Evolutionary conservation across 768 basidiomycete genomes (phyloP), one percentile per base, ranked within the genome.

Genomic region (Coprinopsis marcescibilis): DNA sequence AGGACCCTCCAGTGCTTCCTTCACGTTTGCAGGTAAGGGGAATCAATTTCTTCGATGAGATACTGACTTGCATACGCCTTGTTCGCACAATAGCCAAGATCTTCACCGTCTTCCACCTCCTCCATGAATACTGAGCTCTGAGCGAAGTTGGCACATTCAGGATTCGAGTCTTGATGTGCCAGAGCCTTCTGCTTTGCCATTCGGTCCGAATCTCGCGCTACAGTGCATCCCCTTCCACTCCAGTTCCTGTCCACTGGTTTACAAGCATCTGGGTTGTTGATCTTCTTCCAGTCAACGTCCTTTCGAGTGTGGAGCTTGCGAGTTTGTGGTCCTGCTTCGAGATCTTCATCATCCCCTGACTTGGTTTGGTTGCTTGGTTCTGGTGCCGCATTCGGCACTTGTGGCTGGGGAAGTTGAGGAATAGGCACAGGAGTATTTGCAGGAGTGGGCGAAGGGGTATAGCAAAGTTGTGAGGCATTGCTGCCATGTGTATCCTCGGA

Each of bases 191-290:
- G n/a, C n/a, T n/a, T n/a, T n/a, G n/a, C n/a, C 39, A 0, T 46
- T 49, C 35, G 67, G 17, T 45, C 46, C 46, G 71, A 71, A n/a
- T n/a, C 10, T 8, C 10, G 10, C n/a, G 10, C 30, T 32, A 8
- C 10, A 32, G 30, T 8, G 8, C n/a, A 8, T 32, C 30, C 30
- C n/a, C n/a, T 8, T 8, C 30, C 8, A 32, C 10, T 8, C 8
- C 8, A n/a, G n/a, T n/a, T n/a, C 30, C 30, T 32, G 6, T 41
- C 39, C 11, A 23, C 11, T 10, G 39, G 10, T 24, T 41, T 41
- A 25, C 39, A 23, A 19, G 23, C 21, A 41, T 41, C 21, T 23
- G 23, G 14, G 21, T 41, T 41, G 11, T 23, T 23, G 21, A 12
- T 21, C 23, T 41, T 41, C n/a, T 41, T 14, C 14, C 25, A 41